Evolutionary conservation across 768 basidiomycete genomes (phyloP).

Genomic region (Boletus pseudo-olivaceus): DNA sequence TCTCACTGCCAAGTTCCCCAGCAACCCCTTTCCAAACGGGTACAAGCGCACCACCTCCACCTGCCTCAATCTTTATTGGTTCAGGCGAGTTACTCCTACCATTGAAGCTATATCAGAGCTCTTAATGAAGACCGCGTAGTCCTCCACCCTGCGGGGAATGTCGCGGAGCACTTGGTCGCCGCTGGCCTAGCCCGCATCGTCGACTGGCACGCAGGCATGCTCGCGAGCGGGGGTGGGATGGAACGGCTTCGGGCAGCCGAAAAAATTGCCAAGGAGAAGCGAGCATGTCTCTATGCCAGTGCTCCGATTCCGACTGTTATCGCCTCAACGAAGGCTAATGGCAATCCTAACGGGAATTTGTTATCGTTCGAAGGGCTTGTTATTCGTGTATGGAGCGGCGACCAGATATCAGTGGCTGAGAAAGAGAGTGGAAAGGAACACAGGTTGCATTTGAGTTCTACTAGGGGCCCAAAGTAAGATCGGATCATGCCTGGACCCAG

Average conservation of each 20-base stretch:
- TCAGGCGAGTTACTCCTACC: constrained; percentile 45
- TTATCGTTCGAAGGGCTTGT: constrained; percentile 79
- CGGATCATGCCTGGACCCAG: neutral
- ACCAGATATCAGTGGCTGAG: constrained; percentile 80
- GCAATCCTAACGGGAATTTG: constrained; percentile 40
- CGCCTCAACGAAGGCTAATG: constrained; percentile 45
- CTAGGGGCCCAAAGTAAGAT: constrained; percentile 74
- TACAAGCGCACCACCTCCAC: constrained; percentile 50
- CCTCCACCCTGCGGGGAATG: constrained; percentile 89
- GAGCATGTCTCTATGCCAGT: constrained; percentile 65
- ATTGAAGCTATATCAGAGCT: neutral
- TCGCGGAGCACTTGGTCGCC: constrained; percentile 83
- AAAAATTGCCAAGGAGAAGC: constrained; percentile 72
- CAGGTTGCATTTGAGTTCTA: constrained; percentile 84
- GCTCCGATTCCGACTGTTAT: constrained; percentile 34
- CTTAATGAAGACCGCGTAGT: constrained; percentile 38
- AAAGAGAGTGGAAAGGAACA: constrained; percentile 74
- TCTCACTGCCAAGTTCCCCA: constrained; percentile 75
- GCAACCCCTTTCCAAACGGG: constrained; percentile 77
- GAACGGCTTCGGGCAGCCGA: constrained; percentile 86
- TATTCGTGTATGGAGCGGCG: constrained; percentile 85
- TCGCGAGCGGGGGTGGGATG: constrained; percentile 80
- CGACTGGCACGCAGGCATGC: constrained; percentile 97
- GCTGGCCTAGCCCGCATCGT: constrained; percentile 88
- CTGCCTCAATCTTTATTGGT: constrained; percentile 88